Conservation (phyloP, 352 stramenopile genomes). For the Blastocystis sp. region DNA sequence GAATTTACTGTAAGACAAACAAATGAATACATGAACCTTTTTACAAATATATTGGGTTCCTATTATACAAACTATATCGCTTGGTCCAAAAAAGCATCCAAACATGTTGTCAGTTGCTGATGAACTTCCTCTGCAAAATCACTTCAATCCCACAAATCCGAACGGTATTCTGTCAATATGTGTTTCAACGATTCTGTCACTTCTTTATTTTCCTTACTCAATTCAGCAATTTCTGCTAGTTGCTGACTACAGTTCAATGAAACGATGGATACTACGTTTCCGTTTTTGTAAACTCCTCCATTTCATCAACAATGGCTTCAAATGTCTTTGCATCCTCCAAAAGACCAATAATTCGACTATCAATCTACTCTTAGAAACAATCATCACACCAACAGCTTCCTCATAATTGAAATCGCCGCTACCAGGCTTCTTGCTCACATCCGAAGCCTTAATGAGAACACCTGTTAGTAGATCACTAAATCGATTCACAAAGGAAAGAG, state of each 20-base stretch:
- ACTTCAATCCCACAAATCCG: neutral
- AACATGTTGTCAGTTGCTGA: neutral
- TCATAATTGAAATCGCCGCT: neutral
- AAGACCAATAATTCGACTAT: neutral
- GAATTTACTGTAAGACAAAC: neutral
- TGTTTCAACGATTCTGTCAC: neutral
- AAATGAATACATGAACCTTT: neutral
- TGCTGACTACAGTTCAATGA: neutral
- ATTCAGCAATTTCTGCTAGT: neutral
- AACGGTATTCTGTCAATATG: neutral
- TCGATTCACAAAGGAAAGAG: neutral
- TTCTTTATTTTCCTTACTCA: slow-evolving; percentile 3
- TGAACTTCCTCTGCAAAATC: neutral
- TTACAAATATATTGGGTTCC: neutral
- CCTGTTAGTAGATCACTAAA: slow-evolving; percentile 9
- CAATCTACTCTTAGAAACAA: neutral
- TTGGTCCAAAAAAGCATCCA: neutral
- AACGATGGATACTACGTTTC: neutral
- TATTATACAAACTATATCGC: neutral
- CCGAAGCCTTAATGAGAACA: neutral
- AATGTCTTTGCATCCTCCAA: slow-evolving; percentile 5
- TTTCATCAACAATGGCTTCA: slow-evolving; percentile 17
- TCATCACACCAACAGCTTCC: neutral
- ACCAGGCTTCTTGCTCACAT: neutral
- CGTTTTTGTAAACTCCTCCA: slow-evolving; percentile 1